Base-by-base conservation (phyloP, 768 basidiomycete species). In the Gloeophyllum trabeum region DNA sequence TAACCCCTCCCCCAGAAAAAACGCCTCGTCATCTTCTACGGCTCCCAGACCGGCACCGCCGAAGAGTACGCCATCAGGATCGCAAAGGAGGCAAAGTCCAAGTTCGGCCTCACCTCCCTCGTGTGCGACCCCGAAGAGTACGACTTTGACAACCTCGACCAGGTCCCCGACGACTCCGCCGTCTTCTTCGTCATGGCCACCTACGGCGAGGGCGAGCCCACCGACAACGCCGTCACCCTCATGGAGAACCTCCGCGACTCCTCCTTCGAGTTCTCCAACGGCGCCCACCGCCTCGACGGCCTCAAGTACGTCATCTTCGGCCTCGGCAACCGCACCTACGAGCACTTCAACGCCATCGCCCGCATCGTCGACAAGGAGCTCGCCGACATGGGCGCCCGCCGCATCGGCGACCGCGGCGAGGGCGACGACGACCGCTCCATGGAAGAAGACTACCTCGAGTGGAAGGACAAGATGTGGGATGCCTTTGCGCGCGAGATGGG, bases 401-500 rank as follows among this genome's bases (percentile, higher is more conserved):
- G 90, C 41, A 85, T 98, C 25, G 92, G 92, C 34, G 81, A 83
- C 57, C 71, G 83, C 28, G 94, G 94, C 6, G 93, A 98, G 61
- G 94, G 94, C 48, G 96, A 99, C 55, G 94, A 99, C 56, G 96
- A 99, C 63, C 96, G 96, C 70, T 91, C 86, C 57, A 97, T 99
- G 93, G 94, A 99, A 60, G 94, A 99, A 66, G 94, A 99, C 61
- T 99, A 98, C 59, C 76, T 99, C 10, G 92, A 89, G 53, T 99
- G 94, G 94, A 99, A 98, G 61, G 94, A 99, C 55, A 74, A 71
- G 51, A 93, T 98, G 92, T 98, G 92, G 87, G 81, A 84, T 14
- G 78, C 79, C 4, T 88, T 98, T 46, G 72, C 91, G n/a, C 59
- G 69, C 43, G 74, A 74, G 18, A 74, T 97, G 73, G 73, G 74